These are phyloP conservation scores for Tolypocladium pustulatum DNA, from an alignment of 2,329 filamentous ascomycete genomes.

Conservation along the genomic window DNA sequence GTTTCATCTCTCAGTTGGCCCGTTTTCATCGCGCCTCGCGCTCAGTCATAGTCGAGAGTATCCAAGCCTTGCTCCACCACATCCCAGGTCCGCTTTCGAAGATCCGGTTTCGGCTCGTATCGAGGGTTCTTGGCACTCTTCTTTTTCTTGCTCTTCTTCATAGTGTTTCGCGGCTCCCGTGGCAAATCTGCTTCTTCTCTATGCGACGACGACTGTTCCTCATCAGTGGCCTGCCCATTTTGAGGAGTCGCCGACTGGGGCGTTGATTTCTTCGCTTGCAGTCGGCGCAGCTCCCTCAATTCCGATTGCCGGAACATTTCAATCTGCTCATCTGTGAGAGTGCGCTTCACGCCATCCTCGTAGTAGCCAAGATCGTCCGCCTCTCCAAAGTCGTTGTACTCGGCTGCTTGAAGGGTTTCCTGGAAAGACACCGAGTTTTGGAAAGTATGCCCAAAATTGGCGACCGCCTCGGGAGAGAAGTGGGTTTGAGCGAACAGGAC, in stretches of 20 bases:
- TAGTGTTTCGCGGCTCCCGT: neutral
- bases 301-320: slow-evolving; percentile 86
- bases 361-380: slow-evolving; percentile 75
- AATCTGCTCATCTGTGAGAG: slow-evolving; percentile 84
- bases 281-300: slow-evolving; percentile 57
- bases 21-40: neutral
- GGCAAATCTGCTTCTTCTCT: neutral
- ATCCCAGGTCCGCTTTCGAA: slow-evolving; percentile 59
- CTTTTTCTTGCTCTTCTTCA: slow-evolving; percentile 25
- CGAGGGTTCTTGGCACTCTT: slow-evolving; percentile 26
- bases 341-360: slow-evolving; percentile 74
- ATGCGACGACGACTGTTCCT: neutral
- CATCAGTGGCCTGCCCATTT: neutral
- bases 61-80: slow-evolving; percentile 51
- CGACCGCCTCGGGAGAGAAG: slow-evolving; percentile 38
- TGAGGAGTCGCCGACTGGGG: slow-evolving; percentile 19
- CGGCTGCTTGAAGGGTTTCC: slow-evolving; percentile 17
- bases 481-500: slow-evolving; percentile 47
- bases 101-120: slow-evolving; percentile 44
- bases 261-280: neutral
- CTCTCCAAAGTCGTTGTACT: slow-evolving; percentile 26
- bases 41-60: slow-evolving; percentile 49
- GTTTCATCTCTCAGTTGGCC: neutral
- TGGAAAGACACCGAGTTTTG: slow-evolving; percentile 20
- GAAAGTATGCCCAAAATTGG: slow-evolving; percentile 37